Percentiles rank a stretch among this genome's conserved stretches.
Evolutionary conservation across 2,329 filamentous ascomycete species (phyloP).

Genomic region (Immersiporthe knoxdaviesiana): DNA sequence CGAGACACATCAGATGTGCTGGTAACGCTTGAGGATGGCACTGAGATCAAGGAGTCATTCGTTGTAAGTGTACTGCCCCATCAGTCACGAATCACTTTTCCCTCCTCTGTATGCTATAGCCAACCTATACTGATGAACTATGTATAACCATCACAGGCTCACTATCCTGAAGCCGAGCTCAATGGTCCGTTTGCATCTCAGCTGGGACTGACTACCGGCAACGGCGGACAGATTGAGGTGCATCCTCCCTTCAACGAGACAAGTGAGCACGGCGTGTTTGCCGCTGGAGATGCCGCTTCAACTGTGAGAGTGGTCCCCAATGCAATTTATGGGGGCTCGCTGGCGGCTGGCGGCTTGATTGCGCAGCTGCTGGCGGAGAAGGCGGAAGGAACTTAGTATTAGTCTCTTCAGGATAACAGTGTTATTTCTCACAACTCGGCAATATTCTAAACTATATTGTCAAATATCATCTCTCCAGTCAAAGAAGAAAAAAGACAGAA

Average conservation of each 20-base stretch:
- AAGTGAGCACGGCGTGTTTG: conserved; percentile 24
- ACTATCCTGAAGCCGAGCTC: conserved; percentile 15
- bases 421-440: background rate
- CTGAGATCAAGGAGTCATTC: conserved; percentile 19
- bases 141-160: background rate
- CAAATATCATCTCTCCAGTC: background rate
- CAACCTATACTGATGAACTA: background rate
- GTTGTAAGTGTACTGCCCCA: conserved; percentile 12
- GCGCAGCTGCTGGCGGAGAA: conserved; percentile 23
- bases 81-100: background rate
- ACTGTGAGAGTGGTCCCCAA: conserved; percentile 6
- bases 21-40: conserved; percentile 26
- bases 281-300: conserved; percentile 27
- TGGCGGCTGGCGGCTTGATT: conserved; percentile 20
- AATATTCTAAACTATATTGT: background rate
- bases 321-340: conserved; percentile 21
- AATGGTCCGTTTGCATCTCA: conserved; percentile 20
- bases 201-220: conserved; percentile 19
- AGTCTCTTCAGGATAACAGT: background rate
- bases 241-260: conserved; percentile 22
- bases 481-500: background rate
- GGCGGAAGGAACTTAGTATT: background rate
- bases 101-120: background rate
- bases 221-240: conserved; percentile 23
- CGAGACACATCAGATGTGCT: conserved; percentile 19